Conservation (phyloP, 371 early-diverging fungal species). For the Dentiscutata heterogama region DNA sequence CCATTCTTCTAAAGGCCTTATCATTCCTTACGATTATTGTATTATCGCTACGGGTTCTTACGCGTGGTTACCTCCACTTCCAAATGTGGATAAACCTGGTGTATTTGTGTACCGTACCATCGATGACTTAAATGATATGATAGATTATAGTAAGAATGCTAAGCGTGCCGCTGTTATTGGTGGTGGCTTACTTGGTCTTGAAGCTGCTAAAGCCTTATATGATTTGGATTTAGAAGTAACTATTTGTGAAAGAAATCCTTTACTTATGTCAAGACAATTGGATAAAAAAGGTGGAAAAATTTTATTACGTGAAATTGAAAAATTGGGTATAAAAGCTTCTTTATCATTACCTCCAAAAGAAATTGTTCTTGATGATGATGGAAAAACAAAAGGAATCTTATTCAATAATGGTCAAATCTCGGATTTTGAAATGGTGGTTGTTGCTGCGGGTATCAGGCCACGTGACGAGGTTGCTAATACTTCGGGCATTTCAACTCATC, state of each 20-base stretch:
- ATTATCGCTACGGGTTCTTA: slow-evolving; percentile 72
- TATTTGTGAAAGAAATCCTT: slow-evolving; percentile 65
- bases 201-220: slow-evolving; percentile 72
- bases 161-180: slow-evolving; percentile 64
- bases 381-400: slow-evolving; percentile 35
- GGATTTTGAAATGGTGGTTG: slow-evolving; percentile 62
- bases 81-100: slow-evolving; percentile 57
- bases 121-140: slow-evolving; percentile 66
- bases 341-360: slow-evolving; percentile 57
- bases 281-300: slow-evolving; percentile 63
- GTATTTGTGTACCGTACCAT: slow-evolving; percentile 75
- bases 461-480: slow-evolving; percentile 65
- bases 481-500: slow-evolving; percentile 52
- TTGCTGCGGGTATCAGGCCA: slow-evolving; percentile 70
- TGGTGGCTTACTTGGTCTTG: slow-evolving; percentile 76
- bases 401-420: slow-evolving; percentile 30
- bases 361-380: slow-evolving; percentile 47
- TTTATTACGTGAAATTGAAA: slow-evolving; percentile 63
- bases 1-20: slow-evolving; percentile 49
- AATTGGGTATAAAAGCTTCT: slow-evolving; percentile 58
- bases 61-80: slow-evolving; percentile 66
- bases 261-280: slow-evolving; percentile 68
- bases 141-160: slow-evolving; percentile 56
- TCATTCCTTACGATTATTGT: slow-evolving; percentile 63
- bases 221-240: slow-evolving; percentile 66